These are phyloP conservation scores for Candolleomyces aberdarensis DNA, from an alignment of 768 basidiomycete genomes.

Conservation along the genomic window DNA sequence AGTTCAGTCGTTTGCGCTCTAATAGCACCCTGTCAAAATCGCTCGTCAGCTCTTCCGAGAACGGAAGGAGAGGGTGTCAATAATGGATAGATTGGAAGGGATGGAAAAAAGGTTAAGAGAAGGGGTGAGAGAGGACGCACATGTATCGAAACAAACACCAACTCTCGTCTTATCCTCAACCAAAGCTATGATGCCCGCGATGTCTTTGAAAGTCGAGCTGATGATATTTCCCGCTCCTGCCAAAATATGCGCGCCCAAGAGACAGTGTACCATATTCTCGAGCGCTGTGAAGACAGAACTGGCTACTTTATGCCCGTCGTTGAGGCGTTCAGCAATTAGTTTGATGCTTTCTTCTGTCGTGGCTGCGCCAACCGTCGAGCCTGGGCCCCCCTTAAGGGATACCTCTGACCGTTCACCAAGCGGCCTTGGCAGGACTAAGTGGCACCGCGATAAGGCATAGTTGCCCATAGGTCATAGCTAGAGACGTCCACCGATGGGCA, in stretches of 20 bases:
- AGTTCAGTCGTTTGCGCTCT: not conserved
- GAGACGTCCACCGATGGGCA: too few species aligned
- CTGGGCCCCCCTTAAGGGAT: too few species aligned
- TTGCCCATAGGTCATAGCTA: too few species aligned
- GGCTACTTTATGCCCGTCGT: slow-evolving; percentile 65
- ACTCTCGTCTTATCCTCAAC: slow-evolving; percentile 75
- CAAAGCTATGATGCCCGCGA: slow-evolving; percentile 62
- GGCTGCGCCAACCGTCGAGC: slow-evolving; percentile 73
- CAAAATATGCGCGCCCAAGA: slow-evolving; percentile 32
- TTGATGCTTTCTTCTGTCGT: slow-evolving; percentile 59
- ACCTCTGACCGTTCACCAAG: too few species aligned
- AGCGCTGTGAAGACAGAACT: slow-evolving; percentile 49
- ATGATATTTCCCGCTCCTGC: slow-evolving; percentile 79
- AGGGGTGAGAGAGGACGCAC: slow-evolving; percentile 31
- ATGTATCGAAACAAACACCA: slow-evolving; percentile 86
- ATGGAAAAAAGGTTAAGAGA: not conserved
- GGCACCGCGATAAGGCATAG: too few species aligned
- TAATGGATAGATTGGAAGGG: not conserved
- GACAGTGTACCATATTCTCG: slow-evolving; percentile 71
- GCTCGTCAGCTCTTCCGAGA: not conserved
- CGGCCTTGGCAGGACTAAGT: too few species aligned
- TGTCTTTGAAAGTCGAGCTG: slow-evolving; percentile 66
- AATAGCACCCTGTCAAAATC: not conserved
- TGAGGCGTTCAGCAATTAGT: slow-evolving; percentile 68
- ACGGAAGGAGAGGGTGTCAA: not conserved